Conservation (phyloP, 192 early-diverging fungal species). For the Entomortierella beljakovae region DNA sequence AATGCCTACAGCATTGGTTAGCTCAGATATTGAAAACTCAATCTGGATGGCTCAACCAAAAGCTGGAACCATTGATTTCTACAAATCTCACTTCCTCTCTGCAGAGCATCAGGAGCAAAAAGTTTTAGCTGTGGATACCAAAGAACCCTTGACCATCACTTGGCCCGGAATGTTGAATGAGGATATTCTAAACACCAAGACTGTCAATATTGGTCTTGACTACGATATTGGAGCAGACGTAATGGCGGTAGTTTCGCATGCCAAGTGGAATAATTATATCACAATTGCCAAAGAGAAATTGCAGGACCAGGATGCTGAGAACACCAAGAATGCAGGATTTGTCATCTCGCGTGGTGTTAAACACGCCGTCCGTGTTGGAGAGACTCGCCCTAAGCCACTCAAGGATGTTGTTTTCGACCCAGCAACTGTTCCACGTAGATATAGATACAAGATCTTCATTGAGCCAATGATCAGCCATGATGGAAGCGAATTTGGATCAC, state of each 20-base stretch:
- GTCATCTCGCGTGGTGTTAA: conserved; percentile 27
- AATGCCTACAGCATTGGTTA: conserved; percentile 28
- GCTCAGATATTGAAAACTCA: conserved; percentile 12
- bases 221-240: conserved; percentile 22
- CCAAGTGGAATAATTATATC: conserved; percentile 40
- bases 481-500: conserved; percentile 45
- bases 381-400: conserved; percentile 48
- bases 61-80: conserved; percentile 35
- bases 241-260: conserved; percentile 33
- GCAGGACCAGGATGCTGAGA: conserved; percentile 15
- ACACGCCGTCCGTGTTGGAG: conserved; percentile 38
- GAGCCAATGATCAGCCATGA: conserved; percentile 42
- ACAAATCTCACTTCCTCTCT: conserved; percentile 36
- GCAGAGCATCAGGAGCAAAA: conserved; percentile 45
- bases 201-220: conserved; percentile 35
- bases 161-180: conserved; percentile 55
- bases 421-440: conserved; percentile 19
- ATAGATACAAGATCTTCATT: conserved; percentile 31
- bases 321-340: conserved; percentile 26
- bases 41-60: conserved; percentile 46
- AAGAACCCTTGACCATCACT: conserved; percentile 11
- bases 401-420: conserved; percentile 46
- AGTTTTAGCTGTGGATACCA: conserved; percentile 30
- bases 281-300: conserved; percentile 31
- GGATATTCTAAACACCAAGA: conserved; percentile 41